Conservation (phyloP, 768 basidiomycete species). For the Fomitopsis serialis region DNA sequence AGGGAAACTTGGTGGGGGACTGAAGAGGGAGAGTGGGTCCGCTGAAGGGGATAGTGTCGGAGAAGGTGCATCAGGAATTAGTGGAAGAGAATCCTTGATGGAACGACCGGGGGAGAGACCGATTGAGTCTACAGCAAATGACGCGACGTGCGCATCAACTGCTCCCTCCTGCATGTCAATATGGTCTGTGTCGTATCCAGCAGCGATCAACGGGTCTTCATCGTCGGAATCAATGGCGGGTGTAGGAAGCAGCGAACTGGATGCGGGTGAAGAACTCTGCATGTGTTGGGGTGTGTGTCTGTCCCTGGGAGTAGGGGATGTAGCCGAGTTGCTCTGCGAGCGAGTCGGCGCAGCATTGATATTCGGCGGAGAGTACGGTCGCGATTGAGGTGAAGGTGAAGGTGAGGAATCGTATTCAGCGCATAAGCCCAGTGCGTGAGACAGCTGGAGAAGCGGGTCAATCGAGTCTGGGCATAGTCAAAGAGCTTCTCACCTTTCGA, state of each 20-base stretch:
- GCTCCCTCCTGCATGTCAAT: neutral
- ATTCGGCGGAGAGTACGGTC: neutral
- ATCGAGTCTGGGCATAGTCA: neutral
- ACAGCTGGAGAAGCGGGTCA: neutral
- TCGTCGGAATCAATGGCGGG: neutral
- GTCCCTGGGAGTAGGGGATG: no score
- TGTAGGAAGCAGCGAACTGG: neutral
- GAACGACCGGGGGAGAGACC: neutral
- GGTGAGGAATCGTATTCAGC: neutral
- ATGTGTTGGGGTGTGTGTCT: neutral
- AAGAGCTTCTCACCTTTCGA: conserved; percentile 3
- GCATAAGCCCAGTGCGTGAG: neutral
- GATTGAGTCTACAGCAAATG: neutral
- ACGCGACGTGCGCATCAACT: neutral
- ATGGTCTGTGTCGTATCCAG: neutral
- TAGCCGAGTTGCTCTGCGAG: neutral
- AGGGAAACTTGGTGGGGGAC: conserved; percentile 5
- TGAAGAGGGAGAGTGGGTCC: conserved; percentile 10
- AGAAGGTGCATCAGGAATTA: neutral
- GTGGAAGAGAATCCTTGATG: neutral
- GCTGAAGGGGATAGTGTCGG: conserved; percentile 6
- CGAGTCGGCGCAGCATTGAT: neutral
- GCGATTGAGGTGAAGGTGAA: no score
- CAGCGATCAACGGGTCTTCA: neutral
- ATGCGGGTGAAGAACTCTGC: neutral